Evolutionary conservation across 768 basidiomycete species (phyloP), one percentile per base, ranked within the genome.

Genomic region (Auricularia sp.): DNA sequence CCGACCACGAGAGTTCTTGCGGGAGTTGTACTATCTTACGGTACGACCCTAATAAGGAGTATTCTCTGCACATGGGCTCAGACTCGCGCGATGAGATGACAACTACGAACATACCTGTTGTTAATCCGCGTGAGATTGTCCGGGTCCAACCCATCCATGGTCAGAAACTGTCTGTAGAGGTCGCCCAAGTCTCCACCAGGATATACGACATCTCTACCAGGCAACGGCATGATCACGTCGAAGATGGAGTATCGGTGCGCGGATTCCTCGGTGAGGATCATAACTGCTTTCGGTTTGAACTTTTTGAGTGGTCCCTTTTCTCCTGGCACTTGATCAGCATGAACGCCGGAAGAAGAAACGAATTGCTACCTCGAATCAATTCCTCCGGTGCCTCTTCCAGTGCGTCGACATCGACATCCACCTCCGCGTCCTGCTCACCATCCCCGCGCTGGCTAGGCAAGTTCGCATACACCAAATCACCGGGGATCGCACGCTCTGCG

Each of bases 211-310:
- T 96, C 92, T 67, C 86, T 93, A 3, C 97, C 97, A 35, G 97
- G 95, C 21, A 98, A 78, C n/a, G 97, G 95, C 87, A 98, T 92
- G 67, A 98, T 84, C 64, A 98, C 90, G 74, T 99, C 96, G 71
- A 93, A 92, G 66, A 98, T 92, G 16, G 87, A 84, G 75, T 94
- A 89, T 64, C 88, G 85, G 70, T 84, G 78, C 58, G 93, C 74
- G 72, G 98, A 92, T 18, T 81, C 88, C 68, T 84, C 84, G 0
- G 86, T 86, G 63, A 99, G 75, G 3, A 86, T 85, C 75, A 89
- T 93, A 64, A 97, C 85, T 51, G 81, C 84, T 29, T 85, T 85
- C 12, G 88, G 47, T 18, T 16, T 51, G 47, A 51, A 51, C 10
- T 51, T 51, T 21, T 51, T 51, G 18, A 14, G 12, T 51, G 14